Evolutionary conservation across 768 basidiomycete genomes (phyloP).

Genomic region (Lepiota venenata): DNA sequence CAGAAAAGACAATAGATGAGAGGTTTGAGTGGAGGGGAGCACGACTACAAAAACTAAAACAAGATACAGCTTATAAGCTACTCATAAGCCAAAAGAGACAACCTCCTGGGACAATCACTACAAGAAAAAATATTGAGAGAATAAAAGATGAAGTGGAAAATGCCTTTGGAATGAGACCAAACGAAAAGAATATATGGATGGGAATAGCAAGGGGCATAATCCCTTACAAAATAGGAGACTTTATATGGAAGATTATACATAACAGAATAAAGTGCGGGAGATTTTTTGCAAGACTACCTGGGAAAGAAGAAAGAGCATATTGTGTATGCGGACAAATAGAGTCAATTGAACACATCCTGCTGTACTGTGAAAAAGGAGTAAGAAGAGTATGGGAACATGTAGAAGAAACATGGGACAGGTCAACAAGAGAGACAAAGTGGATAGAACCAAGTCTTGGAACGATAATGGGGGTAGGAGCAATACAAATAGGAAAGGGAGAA

Average conservation of each 20-base stretch:
- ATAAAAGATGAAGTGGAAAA: background rate
- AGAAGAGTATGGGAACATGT: conserved; percentile 7
- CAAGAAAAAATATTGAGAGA: background rate
- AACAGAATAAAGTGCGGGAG: conserved; percentile 13
- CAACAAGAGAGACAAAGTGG: background rate
- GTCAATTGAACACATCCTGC: conserved; percentile 16
- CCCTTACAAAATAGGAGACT: conserved; percentile 9
- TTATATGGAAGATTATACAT: conserved; percentile 18
- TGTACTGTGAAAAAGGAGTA: conserved; percentile 5
- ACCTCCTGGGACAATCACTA: background rate
- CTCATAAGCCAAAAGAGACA: background rate
- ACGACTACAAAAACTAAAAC: background rate
- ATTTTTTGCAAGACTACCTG: conserved; percentile 3
- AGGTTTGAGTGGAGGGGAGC: background rate
- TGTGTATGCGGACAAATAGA: conserved; percentile 15
- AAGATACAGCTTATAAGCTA: background rate
- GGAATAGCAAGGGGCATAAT: conserved; percentile 4
- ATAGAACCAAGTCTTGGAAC: background rate
- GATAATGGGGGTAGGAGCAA: background rate
- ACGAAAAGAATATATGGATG: conserved; percentile 9
- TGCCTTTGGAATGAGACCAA: background rate
- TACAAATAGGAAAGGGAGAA: background rate
- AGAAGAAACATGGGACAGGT: conserved; percentile 9
- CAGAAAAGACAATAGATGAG: too few relatives aligned
- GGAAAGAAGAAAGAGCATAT: conserved; percentile 2